Conservation (phyloP, 306 rosid species). For the Glycine soja region DNA sequence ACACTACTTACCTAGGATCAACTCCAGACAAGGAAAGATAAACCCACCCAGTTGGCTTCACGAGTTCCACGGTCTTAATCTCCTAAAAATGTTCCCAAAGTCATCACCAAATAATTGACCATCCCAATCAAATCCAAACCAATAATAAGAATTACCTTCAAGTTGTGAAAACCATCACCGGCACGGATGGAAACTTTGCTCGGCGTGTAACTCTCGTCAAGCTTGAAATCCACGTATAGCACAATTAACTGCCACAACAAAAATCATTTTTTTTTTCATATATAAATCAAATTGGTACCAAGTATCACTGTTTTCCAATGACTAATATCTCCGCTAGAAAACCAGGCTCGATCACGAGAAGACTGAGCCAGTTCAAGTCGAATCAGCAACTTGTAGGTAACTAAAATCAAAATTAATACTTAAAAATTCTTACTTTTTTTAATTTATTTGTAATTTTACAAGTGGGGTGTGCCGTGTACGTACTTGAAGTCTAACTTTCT, state of each 20-base stretch:
- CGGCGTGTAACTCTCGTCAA: slow-evolving; percentile 94
- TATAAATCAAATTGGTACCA: too few species aligned
- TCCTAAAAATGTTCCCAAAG: slow-evolving; percentile 62
- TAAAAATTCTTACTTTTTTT: not conserved
- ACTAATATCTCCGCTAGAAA: too few species aligned
- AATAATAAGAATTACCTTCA: slow-evolving; percentile 60
- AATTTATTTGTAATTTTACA: not conserved
- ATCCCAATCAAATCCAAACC: not conserved
- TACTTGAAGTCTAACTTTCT: slow-evolving; percentile 89
- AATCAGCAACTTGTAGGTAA: too few species aligned
- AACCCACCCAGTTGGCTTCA: slow-evolving; percentile 93
- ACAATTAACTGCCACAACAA: slow-evolving; percentile 68
- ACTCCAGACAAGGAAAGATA: slow-evolving; percentile 80
- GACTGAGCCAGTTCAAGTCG: too few species aligned
- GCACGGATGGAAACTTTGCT: slow-evolving; percentile 85
- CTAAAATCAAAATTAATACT: not conserved
- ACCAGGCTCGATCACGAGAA: too few species aligned
- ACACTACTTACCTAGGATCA: slow-evolving; percentile 74
- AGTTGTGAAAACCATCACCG: slow-evolving; percentile 93
- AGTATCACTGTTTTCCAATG: too few species aligned
- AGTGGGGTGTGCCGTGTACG: not conserved
- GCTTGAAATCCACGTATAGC: slow-evolving; percentile 89
- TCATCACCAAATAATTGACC: not conserved
- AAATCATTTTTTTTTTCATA: too few species aligned
- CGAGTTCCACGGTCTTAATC: slow-evolving; percentile 85